These are phyloP conservation scores for Calonectria fujianensis DNA, from an alignment of 2,329 filamentous ascomycete genomes.

Conservation along the genomic window DNA sequence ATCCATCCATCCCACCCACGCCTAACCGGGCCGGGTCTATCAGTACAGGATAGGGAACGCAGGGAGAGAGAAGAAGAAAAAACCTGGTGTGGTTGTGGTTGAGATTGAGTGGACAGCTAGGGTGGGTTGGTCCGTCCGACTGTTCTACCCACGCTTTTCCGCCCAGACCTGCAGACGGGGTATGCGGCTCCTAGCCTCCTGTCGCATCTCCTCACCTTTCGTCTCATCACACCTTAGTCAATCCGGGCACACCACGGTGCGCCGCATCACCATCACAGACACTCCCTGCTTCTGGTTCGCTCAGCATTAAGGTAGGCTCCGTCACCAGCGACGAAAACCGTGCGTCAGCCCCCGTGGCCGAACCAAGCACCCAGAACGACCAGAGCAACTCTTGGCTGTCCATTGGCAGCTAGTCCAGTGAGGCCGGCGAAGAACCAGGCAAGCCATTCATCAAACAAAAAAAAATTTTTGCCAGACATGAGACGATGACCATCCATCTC, in stretches of 20 bases:
- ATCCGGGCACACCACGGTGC: slow-evolving; percentile 15
- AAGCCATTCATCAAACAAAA: slow-evolving; percentile 22
- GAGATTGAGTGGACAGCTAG: slow-evolving; percentile 28
- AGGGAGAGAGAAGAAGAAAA: neutral
- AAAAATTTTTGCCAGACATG: slow-evolving; percentile 22
- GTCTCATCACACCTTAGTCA: slow-evolving; percentile 25
- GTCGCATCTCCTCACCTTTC: slow-evolving; percentile 40
- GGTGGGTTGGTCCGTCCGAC: slow-evolving; percentile 41
- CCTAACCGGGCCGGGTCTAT: slow-evolving; percentile 44
- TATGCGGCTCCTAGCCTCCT: slow-evolving; percentile 44
- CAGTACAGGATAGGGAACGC: slow-evolving; percentile 30
- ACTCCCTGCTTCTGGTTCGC: slow-evolving; percentile 8
- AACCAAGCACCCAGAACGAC: slow-evolving; percentile 25
- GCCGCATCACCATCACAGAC: neutral
- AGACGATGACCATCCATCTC: slow-evolving; percentile 26
- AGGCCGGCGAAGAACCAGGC: slow-evolving; percentile 3
- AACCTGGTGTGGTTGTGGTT: slow-evolving; percentile 43
- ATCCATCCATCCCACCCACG: slow-evolving; percentile 32
- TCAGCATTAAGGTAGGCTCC: slow-evolving; percentile 5
- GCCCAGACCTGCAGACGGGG: slow-evolving; percentile 43
- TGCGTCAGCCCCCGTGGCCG: slow-evolving; percentile 30
- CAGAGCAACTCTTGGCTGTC: slow-evolving; percentile 7
- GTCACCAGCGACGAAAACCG: slow-evolving; percentile 20
- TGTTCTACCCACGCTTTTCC: slow-evolving; percentile 39
- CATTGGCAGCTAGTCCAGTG: slow-evolving; percentile 5